These are phyloP conservation scores for Arthrobotrys pseudoclavata DNA, from an alignment of 2,329 filamentous ascomycete species.

Conservation along the genomic window DNA sequence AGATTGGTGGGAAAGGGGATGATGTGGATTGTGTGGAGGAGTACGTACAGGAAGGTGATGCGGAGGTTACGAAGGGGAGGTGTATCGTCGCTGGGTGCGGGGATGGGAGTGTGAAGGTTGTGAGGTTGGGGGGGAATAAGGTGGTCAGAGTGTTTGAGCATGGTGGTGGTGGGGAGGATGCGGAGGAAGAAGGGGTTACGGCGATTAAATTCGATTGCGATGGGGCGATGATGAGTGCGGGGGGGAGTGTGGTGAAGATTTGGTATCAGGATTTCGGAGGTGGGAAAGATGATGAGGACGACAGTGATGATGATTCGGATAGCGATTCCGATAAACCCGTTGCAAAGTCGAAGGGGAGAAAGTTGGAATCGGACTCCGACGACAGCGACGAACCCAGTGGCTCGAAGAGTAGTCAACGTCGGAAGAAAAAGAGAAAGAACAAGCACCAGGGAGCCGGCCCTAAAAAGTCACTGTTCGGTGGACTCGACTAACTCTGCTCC, in stretches of 20 bases:
- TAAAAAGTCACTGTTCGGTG: slow-evolving; percentile 43
- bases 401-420: slow-evolving; percentile 50
- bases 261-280: slow-evolving; percentile 78
- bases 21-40: slow-evolving; percentile 62
- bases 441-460: slow-evolving; percentile 33
- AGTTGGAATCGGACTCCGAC: slow-evolving; percentile 48
- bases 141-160: slow-evolving; percentile 62
- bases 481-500: slow-evolving; percentile 37
- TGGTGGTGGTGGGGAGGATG: slow-evolving; percentile 58
- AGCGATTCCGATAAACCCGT: slow-evolving; percentile 68
- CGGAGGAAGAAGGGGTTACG: slow-evolving; percentile 80
- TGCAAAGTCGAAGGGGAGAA: slow-evolving; percentile 40
- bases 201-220: slow-evolving; percentile 86
- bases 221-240: slow-evolving; percentile 89
- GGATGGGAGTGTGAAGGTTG: slow-evolving; percentile 74
- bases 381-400: slow-evolving; percentile 38
- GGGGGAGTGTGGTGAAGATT: slow-evolving; percentile 86
- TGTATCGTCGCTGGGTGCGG: slow-evolving; percentile 62
- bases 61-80: slow-evolving; percentile 52
- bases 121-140: slow-evolving; percentile 62
- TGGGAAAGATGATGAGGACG: slow-evolving; percentile 69
- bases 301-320: slow-evolving; percentile 67
- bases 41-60: slow-evolving; percentile 59
- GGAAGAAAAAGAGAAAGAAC: slow-evolving; percentile 52
- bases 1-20: slow-evolving; percentile 61